Conservation (phyloP, 345 rosid species). For the Mallotus nudiflorus region DNA sequence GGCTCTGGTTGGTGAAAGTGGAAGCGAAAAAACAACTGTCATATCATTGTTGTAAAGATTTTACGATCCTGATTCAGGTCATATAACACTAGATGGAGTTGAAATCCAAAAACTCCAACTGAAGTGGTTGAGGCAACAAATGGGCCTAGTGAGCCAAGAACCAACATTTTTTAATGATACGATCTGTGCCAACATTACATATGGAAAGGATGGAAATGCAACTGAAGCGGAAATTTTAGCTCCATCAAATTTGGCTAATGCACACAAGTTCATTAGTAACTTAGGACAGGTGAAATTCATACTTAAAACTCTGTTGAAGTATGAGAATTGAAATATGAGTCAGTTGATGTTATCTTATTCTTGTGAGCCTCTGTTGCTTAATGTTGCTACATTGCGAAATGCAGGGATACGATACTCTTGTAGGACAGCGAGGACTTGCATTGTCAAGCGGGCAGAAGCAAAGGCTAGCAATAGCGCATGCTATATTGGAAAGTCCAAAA, state of each 20-base stretch:
- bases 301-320: too few species aligned
- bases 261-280: constrained; percentile 77
- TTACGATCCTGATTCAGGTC: constrained; percentile 79
- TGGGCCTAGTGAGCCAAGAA: constrained; percentile 89
- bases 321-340: too few species aligned
- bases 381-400: not conserved
- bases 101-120: constrained; percentile 60
- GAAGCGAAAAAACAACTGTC: constrained; percentile 82
- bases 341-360: too few species aligned
- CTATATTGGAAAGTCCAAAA: constrained; percentile 65
- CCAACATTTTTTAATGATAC: constrained; percentile 80
- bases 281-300: constrained; percentile 89
- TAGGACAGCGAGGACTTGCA: constrained; percentile 73
- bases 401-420: constrained; percentile 70
- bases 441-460: constrained; percentile 86
- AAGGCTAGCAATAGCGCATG: constrained; percentile 81
- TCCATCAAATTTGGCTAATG: constrained; percentile 76
- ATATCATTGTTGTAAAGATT: constrained; percentile 71
- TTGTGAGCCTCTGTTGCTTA: not conserved
- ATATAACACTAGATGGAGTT: constrained; percentile 64
- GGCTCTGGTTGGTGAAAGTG: constrained; percentile 89
- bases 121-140: constrained; percentile 82
- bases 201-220: constrained; percentile 77
- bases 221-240: constrained; percentile 63
- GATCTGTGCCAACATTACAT: constrained; percentile 75